Evolutionary conservation across 441 rosid species (phyloP).

Genomic region (Populus hybrid): DNA sequence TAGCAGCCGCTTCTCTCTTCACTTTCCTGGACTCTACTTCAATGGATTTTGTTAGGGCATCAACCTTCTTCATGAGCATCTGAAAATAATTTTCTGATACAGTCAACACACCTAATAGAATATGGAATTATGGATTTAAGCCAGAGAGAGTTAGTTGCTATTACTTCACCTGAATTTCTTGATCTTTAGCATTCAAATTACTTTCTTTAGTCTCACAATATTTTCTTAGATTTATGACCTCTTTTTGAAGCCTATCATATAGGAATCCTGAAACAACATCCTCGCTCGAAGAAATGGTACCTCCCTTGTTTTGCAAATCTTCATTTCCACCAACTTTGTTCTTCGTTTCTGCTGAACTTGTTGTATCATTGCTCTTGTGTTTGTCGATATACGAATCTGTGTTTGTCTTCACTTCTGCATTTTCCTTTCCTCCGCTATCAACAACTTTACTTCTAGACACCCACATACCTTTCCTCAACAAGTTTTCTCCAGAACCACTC

Average conservation of each 20-base stretch:
- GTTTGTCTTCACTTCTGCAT: constrained; percentile 37
- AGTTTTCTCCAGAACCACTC: constrained; percentile 30
- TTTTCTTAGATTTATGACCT: constrained; percentile 64
- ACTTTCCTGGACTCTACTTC: constrained; percentile 73
- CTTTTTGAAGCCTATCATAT: constrained; percentile 85
- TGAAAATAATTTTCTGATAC: constrained; percentile 22
- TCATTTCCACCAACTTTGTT: constrained; percentile 24
- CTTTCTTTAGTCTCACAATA: constrained; percentile 60
- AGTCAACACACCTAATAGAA: constrained; percentile 5
- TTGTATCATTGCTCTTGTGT: constrained; percentile 18
- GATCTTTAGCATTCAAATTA: constrained; percentile 55
- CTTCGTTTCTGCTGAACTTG: constrained; percentile 21
- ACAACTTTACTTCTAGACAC: constrained; percentile 44
- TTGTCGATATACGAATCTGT: constrained; percentile 20
- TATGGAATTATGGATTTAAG: background rate
- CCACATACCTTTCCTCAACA: constrained; percentile 44
- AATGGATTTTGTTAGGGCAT: constrained; percentile 64
- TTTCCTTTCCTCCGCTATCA: constrained; percentile 63
- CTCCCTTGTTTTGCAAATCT: constrained; percentile 31
- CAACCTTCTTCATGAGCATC: constrained; percentile 77
- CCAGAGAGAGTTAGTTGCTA: background rate
- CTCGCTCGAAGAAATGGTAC: constrained; percentile 25
- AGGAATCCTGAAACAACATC: constrained; percentile 82
- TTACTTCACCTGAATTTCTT: constrained; percentile 70
- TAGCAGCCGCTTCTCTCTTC: constrained; percentile 69